These are phyloP conservation scores for Phytophthora aleatoria DNA, from an alignment of 352 stramenopile species.

Conservation along the genomic window DNA sequence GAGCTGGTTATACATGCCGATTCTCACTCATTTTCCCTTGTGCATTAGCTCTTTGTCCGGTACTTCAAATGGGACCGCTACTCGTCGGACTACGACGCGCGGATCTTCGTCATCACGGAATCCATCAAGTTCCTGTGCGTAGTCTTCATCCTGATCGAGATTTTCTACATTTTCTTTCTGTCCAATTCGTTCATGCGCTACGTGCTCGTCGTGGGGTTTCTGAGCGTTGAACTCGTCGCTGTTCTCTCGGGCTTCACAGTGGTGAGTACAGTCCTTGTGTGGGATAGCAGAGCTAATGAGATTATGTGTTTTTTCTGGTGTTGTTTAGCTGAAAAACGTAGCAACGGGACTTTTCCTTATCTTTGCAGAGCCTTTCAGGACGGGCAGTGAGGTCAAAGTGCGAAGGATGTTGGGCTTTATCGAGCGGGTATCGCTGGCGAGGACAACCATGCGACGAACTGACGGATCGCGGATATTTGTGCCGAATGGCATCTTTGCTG, in stretches of 20 bases:
- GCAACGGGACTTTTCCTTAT: slow-evolving; percentile 83
- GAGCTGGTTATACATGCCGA: neutral
- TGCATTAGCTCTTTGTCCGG: slow-evolving; percentile 63
- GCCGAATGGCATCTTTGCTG: slow-evolving; percentile 81
- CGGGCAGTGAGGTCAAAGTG: slow-evolving; percentile 65
- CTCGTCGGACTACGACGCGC: slow-evolving; percentile 67
- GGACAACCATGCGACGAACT: slow-evolving; percentile 66
- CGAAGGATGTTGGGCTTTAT: slow-evolving; percentile 62
- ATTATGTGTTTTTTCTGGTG: slow-evolving; percentile 2
- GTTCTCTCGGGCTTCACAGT: slow-evolving; percentile 71
- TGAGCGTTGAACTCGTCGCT: slow-evolving; percentile 65
- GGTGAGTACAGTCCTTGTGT: slow-evolving; percentile 32
- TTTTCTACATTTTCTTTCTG: slow-evolving; percentile 87
- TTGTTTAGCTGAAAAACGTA: slow-evolving; percentile 76
- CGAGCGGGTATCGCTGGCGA: slow-evolving; percentile 75
- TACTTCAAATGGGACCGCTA: slow-evolving; percentile 81
- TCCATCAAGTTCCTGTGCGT: slow-evolving; percentile 79
- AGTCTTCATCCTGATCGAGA: slow-evolving; percentile 76
- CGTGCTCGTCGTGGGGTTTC: slow-evolving; percentile 68
- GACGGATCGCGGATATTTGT: slow-evolving; percentile 79
- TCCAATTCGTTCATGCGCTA: slow-evolving; percentile 64
- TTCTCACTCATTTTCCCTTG: neutral
- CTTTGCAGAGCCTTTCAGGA: slow-evolving; percentile 83
- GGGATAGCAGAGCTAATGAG: neutral
- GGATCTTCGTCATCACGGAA: slow-evolving; percentile 83